Evolutionary conservation across 176 grass and related monocot species (phyloP).

Genomic region (Phyllostachys edulis): DNA sequence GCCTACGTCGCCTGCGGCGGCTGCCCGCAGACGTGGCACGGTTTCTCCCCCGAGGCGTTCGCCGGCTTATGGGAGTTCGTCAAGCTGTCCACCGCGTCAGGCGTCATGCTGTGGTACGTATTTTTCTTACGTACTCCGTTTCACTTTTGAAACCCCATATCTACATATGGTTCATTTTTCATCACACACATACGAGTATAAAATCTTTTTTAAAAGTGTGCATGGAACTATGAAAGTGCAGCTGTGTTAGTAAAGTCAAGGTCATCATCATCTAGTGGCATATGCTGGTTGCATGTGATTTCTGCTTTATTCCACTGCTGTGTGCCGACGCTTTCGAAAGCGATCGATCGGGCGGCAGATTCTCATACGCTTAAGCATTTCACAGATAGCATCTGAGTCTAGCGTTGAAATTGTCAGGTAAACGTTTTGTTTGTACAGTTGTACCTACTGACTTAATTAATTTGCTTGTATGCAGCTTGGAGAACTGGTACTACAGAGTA

Average conservation of each 20-base stretch:
- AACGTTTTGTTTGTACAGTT: too few species aligned
- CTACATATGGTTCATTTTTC: neutral
- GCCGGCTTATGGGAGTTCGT: slow-evolving; percentile 78
- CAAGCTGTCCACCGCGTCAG: slow-evolving; percentile 73
- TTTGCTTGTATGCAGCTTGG: slow-evolving; percentile 53
- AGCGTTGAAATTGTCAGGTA: too few species aligned
- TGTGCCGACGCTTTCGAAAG: neutral
- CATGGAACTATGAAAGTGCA: neutral
- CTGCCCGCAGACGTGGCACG: slow-evolving; percentile 80
- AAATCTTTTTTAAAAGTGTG: neutral
- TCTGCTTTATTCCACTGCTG: neutral
- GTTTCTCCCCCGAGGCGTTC: slow-evolving; percentile 82
- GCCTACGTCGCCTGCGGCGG: slow-evolving; percentile 61
- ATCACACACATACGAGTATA: neutral
- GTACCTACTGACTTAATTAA: neutral
- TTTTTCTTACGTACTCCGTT: too few species aligned
- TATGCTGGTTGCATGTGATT: neutral
- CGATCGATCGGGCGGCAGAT: neutral
- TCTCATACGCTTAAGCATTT: neutral
- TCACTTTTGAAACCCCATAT: neutral
- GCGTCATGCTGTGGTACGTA: slow-evolving; percentile 83
- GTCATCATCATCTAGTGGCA: neutral
- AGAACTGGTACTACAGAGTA: slow-evolving; percentile 97
- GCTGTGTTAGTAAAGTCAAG: neutral
- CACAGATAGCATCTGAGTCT: too few species aligned